Evolutionary conservation across 345 rosid genomes (phyloP).

Genomic region (Lepidium africanum): DNA sequence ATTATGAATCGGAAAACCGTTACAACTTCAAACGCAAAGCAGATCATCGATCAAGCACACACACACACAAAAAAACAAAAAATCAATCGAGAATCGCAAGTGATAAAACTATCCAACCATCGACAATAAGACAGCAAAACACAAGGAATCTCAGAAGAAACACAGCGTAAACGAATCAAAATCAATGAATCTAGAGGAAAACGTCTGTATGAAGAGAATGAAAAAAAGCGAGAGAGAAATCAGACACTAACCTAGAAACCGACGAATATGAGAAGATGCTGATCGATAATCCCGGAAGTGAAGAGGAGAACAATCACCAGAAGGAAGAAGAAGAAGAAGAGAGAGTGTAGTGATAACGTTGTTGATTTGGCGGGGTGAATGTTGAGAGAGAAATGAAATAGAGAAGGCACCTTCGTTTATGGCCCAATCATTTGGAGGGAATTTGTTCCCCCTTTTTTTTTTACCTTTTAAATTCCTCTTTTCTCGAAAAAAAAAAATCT

Average conservation of each 20-base stretch:
- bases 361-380: slow-evolving; percentile 29
- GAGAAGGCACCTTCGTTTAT: slow-evolving; percentile 11
- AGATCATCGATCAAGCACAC: background rate
- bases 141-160: background rate
- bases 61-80: background rate
- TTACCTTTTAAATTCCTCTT: slow-evolving; percentile 12
- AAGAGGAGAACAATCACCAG: background rate
- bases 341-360: background rate
- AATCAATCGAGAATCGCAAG: background rate
- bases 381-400: background rate
- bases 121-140: background rate
- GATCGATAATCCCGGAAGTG: background rate
- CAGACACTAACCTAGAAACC: slow-evolving; percentile 10
- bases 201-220: background rate
- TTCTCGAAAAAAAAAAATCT: background rate
- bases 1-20: background rate
- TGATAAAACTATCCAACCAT: background rate
- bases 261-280: background rate
- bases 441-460: slow-evolving; percentile 37
- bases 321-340: background rate
- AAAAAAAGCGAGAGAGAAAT: background rate
- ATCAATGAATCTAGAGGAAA: background rate
- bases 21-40: background rate
- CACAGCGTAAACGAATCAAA: background rate
- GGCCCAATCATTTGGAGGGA: slow-evolving; percentile 75